Evolutionary conservation across 1,284 basidiomycete species (phyloP).

Genomic region (Malassezia obtusa): DNA sequence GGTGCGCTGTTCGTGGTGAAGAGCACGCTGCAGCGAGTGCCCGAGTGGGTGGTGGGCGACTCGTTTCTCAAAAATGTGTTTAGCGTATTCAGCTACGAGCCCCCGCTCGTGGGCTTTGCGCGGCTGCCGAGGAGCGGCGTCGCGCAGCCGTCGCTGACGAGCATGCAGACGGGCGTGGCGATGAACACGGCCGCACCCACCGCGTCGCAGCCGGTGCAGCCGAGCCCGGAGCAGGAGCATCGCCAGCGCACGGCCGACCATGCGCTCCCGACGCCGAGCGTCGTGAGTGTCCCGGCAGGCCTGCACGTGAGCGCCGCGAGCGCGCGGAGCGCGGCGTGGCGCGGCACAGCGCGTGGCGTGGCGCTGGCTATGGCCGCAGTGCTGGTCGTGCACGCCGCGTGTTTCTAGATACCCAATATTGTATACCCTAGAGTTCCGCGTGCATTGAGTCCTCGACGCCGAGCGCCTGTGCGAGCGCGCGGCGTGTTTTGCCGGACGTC

Average conservation of each 20-base stretch:
- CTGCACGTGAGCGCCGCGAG: background rate
- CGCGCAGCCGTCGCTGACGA: constrained; percentile 1
- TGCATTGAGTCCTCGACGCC: background rate
- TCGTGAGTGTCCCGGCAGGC: background rate
- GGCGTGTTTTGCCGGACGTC: background rate
- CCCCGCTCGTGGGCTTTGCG: constrained; percentile 27
- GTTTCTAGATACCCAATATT: background rate
- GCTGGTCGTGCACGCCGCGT: too few species aligned
- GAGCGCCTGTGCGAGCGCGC: background rate
- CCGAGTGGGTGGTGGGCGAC: constrained; percentile 39
- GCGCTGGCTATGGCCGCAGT: too few species aligned
- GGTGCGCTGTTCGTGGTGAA: constrained; percentile 27
- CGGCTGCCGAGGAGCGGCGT: constrained; percentile 18
- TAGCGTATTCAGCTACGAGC: constrained; percentile 21
- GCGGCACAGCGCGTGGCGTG: too few species aligned
- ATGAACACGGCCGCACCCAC: too few species aligned
- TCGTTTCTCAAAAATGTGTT: constrained; percentile 41
- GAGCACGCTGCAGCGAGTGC: background rate
- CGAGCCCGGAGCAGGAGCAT: too few species aligned
- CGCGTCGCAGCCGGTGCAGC: too few species aligned
- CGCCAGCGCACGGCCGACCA: too few species aligned
- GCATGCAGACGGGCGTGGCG: background rate
- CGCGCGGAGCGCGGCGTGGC: too few species aligned
- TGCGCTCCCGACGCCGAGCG: background rate
- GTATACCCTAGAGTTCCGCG: constrained; percentile 2